Conservation (phyloP, 352 stramenopile genomes). For the Pythium dissotocum region DNA sequence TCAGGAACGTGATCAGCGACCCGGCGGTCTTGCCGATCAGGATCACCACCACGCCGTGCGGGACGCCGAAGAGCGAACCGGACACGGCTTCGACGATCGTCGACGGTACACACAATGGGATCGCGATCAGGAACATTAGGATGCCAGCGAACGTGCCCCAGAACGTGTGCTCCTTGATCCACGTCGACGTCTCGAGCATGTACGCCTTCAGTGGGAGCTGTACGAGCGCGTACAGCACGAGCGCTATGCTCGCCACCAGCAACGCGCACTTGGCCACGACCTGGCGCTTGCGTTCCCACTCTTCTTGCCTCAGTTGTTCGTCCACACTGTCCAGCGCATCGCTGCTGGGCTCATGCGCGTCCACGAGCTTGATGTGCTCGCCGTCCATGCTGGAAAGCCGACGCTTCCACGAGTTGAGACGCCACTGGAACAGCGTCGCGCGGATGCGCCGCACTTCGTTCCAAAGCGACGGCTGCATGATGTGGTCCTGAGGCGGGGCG, state of each 20-base stretch:
- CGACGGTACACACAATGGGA: conserved; percentile 69
- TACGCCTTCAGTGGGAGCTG: conserved; percentile 49
- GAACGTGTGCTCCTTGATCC: conserved; percentile 52
- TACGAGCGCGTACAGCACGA: conserved; percentile 38
- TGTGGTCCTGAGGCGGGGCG: background rate
- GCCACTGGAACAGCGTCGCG: conserved; percentile 14
- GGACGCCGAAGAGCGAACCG: conserved; percentile 67
- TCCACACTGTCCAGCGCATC: background rate
- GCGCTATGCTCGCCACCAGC: background rate
- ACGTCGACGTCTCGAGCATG: conserved; percentile 40
- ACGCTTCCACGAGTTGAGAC: conserved; percentile 18
- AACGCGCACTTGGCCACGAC: background rate
- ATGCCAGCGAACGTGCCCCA: conserved; percentile 53
- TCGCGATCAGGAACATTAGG: conserved; percentile 58
- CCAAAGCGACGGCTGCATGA: conserved; percentile 15
- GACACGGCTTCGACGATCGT: conserved; percentile 66
- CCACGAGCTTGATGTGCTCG: conserved; percentile 16
- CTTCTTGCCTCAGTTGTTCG: background rate
- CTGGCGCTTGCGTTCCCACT: conserved; percentile 1
- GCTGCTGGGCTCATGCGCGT: background rate
- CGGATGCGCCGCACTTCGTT: conserved; percentile 4
- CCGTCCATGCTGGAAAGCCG: conserved; percentile 19
- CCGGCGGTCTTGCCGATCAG: conserved; percentile 67
- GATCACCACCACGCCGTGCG: conserved; percentile 53
- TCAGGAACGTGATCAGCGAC: conserved; percentile 65